These are phyloP conservation scores for Cyberlindnera maritima DNA, from an alignment of 805 yeast genomes.

Conservation along the genomic window DNA sequence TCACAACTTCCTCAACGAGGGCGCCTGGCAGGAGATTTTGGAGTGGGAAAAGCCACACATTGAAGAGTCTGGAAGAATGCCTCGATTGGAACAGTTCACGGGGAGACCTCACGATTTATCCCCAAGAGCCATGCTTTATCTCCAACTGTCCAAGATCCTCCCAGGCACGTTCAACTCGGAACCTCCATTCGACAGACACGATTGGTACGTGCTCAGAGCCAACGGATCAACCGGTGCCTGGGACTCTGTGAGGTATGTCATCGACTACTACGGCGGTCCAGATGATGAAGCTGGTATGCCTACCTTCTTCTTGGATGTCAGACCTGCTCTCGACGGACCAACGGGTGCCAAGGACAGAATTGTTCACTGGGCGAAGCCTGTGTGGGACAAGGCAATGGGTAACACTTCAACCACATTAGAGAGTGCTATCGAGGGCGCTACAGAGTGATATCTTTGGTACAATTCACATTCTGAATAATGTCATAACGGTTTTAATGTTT, in stretches of 20 bases:
- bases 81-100: constrained; percentile 80
- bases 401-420: constrained; percentile 4
- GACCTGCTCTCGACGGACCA: constrained; percentile 85
- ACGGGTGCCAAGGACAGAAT: constrained; percentile 67
- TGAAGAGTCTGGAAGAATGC: constrained; percentile 50
- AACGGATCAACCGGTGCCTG: constrained; percentile 42
- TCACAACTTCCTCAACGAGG: constrained; percentile 94
- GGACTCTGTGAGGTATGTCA: constrained; percentile 82
- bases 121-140: constrained; percentile 78
- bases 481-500: neutral
- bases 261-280: constrained; percentile 95
- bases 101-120: constrained; percentile 88
- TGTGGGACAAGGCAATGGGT: constrained; percentile 65
- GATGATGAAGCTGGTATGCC: constrained; percentile 91
- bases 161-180: constrained; percentile 71
- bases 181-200: constrained; percentile 97
- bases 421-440: constrained; percentile 6
- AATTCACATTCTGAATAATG: too few species aligned
- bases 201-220: constrained; percentile 90
- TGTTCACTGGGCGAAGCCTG: constrained; percentile 61
- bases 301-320: constrained; percentile 85
- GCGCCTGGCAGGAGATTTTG: constrained; percentile 93
- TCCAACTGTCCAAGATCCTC: constrained; percentile 61
- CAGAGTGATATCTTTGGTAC: constrained; percentile 1
- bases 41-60: constrained; percentile 86